A percentile compares a stretch with the other conserved stretches of the same genome.
These are phyloP conservation scores for Leucocoprinus leucothites DNA, from an alignment of 768 basidiomycete genomes.

Conservation along the genomic window DNA sequence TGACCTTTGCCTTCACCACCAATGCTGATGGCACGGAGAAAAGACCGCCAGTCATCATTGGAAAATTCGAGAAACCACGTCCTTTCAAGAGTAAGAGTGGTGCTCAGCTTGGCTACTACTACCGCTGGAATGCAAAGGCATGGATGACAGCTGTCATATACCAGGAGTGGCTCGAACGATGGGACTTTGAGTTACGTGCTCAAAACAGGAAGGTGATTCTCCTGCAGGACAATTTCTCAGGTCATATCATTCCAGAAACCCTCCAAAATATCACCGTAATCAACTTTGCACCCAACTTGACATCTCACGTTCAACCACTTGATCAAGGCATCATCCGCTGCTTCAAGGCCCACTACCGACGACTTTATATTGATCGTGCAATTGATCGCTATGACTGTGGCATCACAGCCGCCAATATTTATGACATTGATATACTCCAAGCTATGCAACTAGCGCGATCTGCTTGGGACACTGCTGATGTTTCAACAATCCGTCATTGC, in stretches of 20 bases:
- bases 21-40: conserved; percentile 29
- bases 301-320: conserved; percentile 25
- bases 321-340: conserved; percentile 27
- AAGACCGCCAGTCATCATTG: conserved; percentile 25
- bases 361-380: conserved; percentile 21
- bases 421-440: conserved; percentile 29
- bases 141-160: conserved; percentile 31
- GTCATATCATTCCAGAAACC: conserved; percentile 16
- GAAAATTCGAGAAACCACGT: conserved; percentile 21
- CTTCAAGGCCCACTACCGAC: conserved; percentile 27
- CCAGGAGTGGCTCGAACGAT: conserved; percentile 27
- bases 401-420: conserved; percentile 25
- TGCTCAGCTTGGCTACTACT: conserved; percentile 22
- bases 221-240: conserved; percentile 24
- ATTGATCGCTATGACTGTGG: conserved; percentile 26
- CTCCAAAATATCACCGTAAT: conserved; percentile 17
- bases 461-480: conserved; percentile 21
- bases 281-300: conserved; percentile 29
- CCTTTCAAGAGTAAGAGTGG: conserved; percentile 23
- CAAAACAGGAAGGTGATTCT: conserved; percentile 23
- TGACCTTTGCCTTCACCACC: conserved; percentile 25
- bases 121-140: conserved; percentile 27
- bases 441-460: conserved; percentile 26
- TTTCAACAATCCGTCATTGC: conserved; percentile 26
- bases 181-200: conserved; percentile 20